phyloP scores from a whole-genome alignment of 2,329 filamentous ascomycete species.

The Ophiosphaerella narmari region DNA sequence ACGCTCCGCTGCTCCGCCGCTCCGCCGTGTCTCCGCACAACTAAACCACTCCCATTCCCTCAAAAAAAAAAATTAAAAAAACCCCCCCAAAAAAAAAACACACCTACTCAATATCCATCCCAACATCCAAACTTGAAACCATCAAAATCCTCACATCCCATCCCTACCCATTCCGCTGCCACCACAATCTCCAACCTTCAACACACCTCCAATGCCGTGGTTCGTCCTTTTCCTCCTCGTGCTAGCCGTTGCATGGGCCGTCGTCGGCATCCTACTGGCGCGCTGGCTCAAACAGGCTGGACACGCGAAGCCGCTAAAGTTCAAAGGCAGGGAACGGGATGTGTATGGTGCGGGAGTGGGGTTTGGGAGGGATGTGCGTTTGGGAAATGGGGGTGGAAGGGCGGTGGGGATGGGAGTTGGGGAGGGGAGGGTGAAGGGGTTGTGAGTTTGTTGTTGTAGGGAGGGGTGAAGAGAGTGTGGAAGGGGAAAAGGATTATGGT shows the following conservation, averaged over 20 bases:
- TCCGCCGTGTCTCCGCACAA: not conserved
- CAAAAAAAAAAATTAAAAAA: too few species aligned
- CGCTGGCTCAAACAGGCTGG: conserved; percentile 25
- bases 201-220: conserved; percentile 1
- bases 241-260: conserved; percentile 20
- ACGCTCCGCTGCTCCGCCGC: conserved; percentile 13
- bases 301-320: conserved; percentile 15
- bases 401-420: conserved; percentile 13
- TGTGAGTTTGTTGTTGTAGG: conserved; percentile 4
- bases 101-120: not conserved
- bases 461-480: too few species aligned
- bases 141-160: not conserved
- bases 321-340: conserved; percentile 7
- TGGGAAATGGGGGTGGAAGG: conserved; percentile 5
- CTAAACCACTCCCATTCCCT: not conserved
- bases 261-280: conserved; percentile 21
- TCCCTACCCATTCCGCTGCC: not conserved
- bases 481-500: too few species aligned
- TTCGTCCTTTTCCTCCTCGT: conserved; percentile 22
- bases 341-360: conserved; percentile 14
- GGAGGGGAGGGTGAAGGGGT: conserved; percentile 20
- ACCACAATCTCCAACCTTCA: too few species aligned
- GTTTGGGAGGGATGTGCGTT: conserved; percentile 6
- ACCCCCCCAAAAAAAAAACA: not conserved
- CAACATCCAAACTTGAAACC: not conserved